These are phyloP conservation scores for Parafenestella ontariensis DNA, from an alignment of 2,329 filamentous ascomycete species.

Conservation along the genomic window DNA sequence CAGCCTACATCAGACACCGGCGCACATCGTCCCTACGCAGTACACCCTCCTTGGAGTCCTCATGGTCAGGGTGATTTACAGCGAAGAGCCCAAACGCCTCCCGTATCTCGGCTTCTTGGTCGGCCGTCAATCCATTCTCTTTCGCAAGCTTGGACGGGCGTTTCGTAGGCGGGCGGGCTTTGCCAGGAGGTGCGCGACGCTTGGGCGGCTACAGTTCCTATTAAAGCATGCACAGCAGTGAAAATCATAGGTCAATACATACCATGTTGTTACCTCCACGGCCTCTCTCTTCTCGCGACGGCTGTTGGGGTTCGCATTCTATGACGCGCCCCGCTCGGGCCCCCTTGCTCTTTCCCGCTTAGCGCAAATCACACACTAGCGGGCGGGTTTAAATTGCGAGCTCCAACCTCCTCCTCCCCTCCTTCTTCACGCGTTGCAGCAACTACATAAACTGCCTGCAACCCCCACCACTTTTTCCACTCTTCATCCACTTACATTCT, in stretches of 20 bases:
- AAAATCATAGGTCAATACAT: background rate
- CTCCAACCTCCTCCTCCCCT: slow-evolving; percentile 3
- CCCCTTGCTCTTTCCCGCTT: background rate
- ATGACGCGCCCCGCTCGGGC: slow-evolving; percentile 24
- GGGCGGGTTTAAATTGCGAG: slow-evolving; percentile 4
- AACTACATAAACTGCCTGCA: background rate
- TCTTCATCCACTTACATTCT: background rate
- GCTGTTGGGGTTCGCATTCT: slow-evolving; percentile 4
- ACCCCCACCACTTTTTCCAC: background rate
- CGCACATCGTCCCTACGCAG: slow-evolving; percentile 55
- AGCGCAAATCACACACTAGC: slow-evolving; percentile 2
- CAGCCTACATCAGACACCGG: slow-evolving; percentile 59
- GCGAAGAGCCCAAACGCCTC: slow-evolving; percentile 87
- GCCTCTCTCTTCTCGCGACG: background rate
- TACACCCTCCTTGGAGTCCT: slow-evolving; percentile 68
- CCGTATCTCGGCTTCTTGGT: slow-evolving; percentile 87
- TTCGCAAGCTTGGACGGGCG: slow-evolving; percentile 89
- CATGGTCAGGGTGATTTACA: slow-evolving; percentile 58
- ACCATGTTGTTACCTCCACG: slow-evolving; percentile 23
- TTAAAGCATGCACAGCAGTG: background rate
- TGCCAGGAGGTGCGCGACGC: slow-evolving; percentile 33
- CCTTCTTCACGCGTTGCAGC: background rate
- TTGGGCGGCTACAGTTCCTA: slow-evolving; percentile 35
- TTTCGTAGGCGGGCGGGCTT: slow-evolving; percentile 27
- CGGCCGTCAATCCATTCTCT: slow-evolving; percentile 83